Evolutionary conservation across 2,329 filamentous ascomycete species (phyloP), one percentile per base, ranked within the genome.

Genomic region (Blastomyces gilchristii): DNA sequence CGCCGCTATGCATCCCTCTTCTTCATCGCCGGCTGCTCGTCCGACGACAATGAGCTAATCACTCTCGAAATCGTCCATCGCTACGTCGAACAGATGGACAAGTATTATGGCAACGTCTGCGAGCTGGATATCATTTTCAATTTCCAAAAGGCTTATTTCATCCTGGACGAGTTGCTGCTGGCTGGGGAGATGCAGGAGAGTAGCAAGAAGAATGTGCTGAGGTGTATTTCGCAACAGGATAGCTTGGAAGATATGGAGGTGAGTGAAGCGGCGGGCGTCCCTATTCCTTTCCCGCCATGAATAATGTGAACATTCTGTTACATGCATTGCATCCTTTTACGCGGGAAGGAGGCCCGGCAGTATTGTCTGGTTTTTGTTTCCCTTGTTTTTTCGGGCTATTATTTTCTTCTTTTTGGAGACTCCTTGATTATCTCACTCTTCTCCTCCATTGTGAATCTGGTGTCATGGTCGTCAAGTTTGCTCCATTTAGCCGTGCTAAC

Each of bases 51-150:
- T 78, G 94, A 99, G 76, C 82, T 99, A 73, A 97, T 97, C 76
- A 96, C 91, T 31, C 90, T 99, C 74, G 94, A 99, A 78, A 91
- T 99, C 74, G 95, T 99, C 72, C 94, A 99, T 78, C 91, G 94
- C 78, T 99, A 99, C 76, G 94, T 99, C 74, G 94, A 99, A 78
- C 94, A 99, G 80, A 99, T 99, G 94, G 94, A 99, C 83, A 99
- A 99, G 78, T 99, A 99, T 81, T 99, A 97, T 77, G 94, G 94
- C 77, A 99, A 99, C 77, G 94, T 99, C 65, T 99, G 94, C 86
- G 94, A 99, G 80, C 85, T 99, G 68, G 92, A 97, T 77, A 97
- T 97, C 78, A 99, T 99, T 77, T 99, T 99, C 85, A 97, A 96
- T 76, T 99, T 99, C 77, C 96, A 96, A 71, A 99, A 99, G 78